Percentiles rank a stretch among this genome's conserved stretches.
These are phyloP conservation scores for Coniochaeta ligniaria DNA, from an alignment of 2,329 filamentous ascomycete genomes.

Conservation along the genomic window DNA sequence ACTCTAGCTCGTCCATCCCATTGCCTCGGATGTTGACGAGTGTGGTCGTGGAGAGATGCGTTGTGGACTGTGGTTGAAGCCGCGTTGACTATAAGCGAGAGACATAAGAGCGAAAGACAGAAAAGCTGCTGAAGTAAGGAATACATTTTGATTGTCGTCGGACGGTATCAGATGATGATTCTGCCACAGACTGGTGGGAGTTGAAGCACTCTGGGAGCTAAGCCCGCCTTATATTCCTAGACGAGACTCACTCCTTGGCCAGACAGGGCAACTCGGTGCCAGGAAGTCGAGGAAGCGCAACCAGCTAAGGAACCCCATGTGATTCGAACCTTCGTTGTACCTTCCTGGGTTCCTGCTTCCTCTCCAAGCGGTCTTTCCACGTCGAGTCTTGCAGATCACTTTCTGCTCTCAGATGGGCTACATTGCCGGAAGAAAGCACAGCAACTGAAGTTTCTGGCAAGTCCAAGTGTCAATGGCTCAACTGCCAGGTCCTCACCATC, in stretches of 20 bases:
- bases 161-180: not conserved
- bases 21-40: not conserved
- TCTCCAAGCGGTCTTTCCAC: not conserved
- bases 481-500: too few relatives aligned
- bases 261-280: not conserved
- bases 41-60: not conserved
- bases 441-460: too few relatives aligned
- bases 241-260: not conserved
- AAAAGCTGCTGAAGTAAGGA: not conserved
- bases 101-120: not conserved
- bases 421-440: too few relatives aligned
- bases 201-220: not conserved
- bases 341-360: not conserved
- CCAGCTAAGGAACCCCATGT: not conserved
- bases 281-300: not conserved
- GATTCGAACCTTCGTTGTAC: not conserved
- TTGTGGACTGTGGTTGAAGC: not conserved
- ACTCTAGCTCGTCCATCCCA: not conserved
- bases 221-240: not conserved
- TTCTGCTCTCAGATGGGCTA: not conserved
- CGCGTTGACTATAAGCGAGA: not conserved
- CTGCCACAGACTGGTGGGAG: not conserved
- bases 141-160: not conserved
- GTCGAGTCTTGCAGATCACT: not conserved
- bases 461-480: too few relatives aligned